Conservation (phyloP, 352 stramenopile genomes). For the Aphanomyces invadans region DNA sequence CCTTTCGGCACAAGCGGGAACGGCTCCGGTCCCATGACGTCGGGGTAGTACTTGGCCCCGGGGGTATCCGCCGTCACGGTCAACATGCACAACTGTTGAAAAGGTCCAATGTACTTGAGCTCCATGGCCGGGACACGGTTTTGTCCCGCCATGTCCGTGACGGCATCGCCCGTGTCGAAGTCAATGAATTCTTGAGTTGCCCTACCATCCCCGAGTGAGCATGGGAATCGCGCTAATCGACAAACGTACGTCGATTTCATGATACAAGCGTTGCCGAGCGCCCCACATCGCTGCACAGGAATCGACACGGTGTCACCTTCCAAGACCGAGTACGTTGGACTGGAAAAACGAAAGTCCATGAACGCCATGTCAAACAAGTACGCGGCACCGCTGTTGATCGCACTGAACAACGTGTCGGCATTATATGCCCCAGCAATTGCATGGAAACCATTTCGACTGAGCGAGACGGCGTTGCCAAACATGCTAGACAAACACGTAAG, state of each 20-base stretch:
- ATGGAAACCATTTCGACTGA: slow-evolving; percentile 47
- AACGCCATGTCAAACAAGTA: slow-evolving; percentile 89
- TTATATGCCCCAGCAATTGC: slow-evolving; percentile 90
- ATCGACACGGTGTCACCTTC: slow-evolving; percentile 84
- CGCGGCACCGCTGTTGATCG: slow-evolving; percentile 87
- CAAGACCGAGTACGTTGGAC: slow-evolving; percentile 64
- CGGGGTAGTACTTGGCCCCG: slow-evolving; percentile 20
- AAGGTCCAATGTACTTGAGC: slow-evolving; percentile 44
- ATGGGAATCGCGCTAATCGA: too few relatives aligned
- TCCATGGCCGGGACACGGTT: slow-evolving; percentile 27
- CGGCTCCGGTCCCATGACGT: slow-evolving; percentile 58
- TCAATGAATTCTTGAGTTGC: slow-evolving; percentile 38
- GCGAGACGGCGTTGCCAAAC: slow-evolving; percentile 76
- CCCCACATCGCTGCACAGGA: slow-evolving; percentile 55
- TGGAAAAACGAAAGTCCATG: slow-evolving; percentile 71
- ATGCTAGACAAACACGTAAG: slow-evolving; percentile 34
- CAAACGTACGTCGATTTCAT: slow-evolving; percentile 41
- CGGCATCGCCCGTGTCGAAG: slow-evolving; percentile 66
- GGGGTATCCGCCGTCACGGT: slow-evolving; percentile 39
- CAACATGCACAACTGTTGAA: slow-evolving; percentile 52
- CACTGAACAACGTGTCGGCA: slow-evolving; percentile 83
- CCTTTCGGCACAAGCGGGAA: slow-evolving; percentile 63
- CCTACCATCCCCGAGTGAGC: too few relatives aligned
- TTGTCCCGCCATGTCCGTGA: slow-evolving; percentile 40
- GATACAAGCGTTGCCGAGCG: slow-evolving; percentile 43